Percentiles rank a stretch among this genome's conserved stretches.
phyloP scores from a whole-genome alignment of 2,329 filamentous ascomycete genomes.

The Truncatella angustata region DNA sequence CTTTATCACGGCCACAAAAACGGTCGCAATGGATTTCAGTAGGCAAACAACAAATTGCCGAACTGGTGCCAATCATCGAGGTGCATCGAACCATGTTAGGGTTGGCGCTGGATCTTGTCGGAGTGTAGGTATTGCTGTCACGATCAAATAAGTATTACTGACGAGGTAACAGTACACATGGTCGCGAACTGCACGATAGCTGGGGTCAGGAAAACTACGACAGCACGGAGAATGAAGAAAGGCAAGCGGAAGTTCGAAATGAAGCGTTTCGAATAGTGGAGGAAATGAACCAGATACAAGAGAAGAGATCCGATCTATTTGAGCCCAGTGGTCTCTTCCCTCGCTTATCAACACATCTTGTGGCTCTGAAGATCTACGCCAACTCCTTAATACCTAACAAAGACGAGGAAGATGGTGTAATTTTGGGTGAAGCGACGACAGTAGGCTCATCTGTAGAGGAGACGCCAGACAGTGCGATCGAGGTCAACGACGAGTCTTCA shows the following conservation, averaged over 20 bases:
- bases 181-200: constrained; percentile 11
- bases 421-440: constrained; percentile 22
- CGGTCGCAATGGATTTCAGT: constrained; percentile 34
- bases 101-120: constrained; percentile 38
- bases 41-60: constrained; percentile 29
- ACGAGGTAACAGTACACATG: constrained; percentile 12
- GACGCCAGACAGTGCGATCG: constrained; percentile 40
- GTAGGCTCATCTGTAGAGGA: constrained; percentile 33
- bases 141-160: not conserved
- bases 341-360: constrained; percentile 65
- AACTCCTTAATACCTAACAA: constrained; percentile 20
- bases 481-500: constrained; percentile 29
- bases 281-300: constrained; percentile 31
- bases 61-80: constrained; percentile 32
- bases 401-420: constrained; percentile 18
- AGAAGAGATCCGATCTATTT: constrained; percentile 39
- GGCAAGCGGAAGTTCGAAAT: constrained; percentile 21
- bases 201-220: constrained; percentile 6
- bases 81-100: constrained; percentile 37
- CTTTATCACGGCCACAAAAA: constrained; percentile 34
- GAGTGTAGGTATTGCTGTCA: constrained; percentile 29
- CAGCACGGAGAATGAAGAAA: constrained; percentile 8
- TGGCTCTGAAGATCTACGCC: constrained; percentile 66
- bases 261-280: constrained; percentile 33
- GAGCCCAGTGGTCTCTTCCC: constrained; percentile 68